A percentile compares a stretch with the other conserved stretches of the same genome.
Conservation (phyloP, 108 stramenopile species). For the Mediolabrus comicus region DNA sequence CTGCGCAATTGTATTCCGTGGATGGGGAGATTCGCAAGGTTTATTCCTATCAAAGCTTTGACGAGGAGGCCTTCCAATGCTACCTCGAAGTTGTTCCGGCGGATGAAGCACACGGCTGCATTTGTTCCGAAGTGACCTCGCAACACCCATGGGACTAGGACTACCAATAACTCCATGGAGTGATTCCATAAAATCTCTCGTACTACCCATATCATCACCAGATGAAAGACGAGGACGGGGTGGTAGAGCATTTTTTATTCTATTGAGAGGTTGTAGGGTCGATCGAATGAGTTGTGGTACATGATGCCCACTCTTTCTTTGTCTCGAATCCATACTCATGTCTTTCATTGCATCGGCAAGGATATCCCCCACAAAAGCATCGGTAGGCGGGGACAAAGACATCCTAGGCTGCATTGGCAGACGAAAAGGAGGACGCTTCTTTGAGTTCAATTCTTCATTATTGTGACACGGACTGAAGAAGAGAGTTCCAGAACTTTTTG, state of each 20-base stretch:
- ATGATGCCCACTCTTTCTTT: background rate
- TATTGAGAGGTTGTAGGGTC: slow-evolving; percentile 26
- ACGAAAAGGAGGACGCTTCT: background rate
- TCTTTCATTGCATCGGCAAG: slow-evolving; percentile 31
- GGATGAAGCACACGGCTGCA: slow-evolving; percentile 22
- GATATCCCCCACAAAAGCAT: slow-evolving; percentile 17
- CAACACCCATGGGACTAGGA: slow-evolving; percentile 17
- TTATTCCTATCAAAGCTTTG: slow-evolving; percentile 3
- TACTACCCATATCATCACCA: slow-evolving; percentile 20
- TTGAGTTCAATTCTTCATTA: background rate
- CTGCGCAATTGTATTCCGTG: slow-evolving; percentile 20
- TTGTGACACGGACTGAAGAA: background rate
- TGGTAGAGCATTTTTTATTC: slow-evolving; percentile 3
- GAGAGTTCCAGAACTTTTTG: background rate
- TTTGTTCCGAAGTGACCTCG: slow-evolving; percentile 10
- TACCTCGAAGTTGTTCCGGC: slow-evolving; percentile 9
- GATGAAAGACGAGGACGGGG: slow-evolving; percentile 35
- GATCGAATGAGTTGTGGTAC: slow-evolving; percentile 32
- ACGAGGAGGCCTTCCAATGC: slow-evolving; percentile 17
- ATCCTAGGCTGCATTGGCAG: background rate
- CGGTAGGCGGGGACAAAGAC: slow-evolving; percentile 19
- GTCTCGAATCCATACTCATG: slow-evolving; percentile 19
- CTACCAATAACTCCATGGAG: slow-evolving; percentile 18
- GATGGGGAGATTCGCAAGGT: slow-evolving; percentile 40
- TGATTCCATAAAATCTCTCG: slow-evolving; percentile 33